phyloP scores from a whole-genome alignment of 1,284 basidiomycete species.

The Inonotus obliquus region DNA sequence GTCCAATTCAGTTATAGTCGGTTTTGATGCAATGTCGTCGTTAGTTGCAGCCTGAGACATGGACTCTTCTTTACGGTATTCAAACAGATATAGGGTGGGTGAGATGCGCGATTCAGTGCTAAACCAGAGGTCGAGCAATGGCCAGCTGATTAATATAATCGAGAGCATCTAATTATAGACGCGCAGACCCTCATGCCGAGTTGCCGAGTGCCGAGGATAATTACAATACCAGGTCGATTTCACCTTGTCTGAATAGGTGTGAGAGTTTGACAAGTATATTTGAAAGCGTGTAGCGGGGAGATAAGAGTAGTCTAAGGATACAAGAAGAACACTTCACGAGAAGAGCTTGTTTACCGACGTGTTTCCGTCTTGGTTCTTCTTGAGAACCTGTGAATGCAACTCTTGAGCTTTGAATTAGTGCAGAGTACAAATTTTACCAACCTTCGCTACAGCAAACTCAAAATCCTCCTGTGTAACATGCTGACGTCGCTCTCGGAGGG shows the following conservation, averaged over 20 bases:
- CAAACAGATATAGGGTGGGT: too few relatives aligned
- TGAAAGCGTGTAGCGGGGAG: not conserved
- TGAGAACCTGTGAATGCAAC: constrained; percentile 56
- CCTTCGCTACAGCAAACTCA: constrained; percentile 96
- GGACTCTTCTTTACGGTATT: not conserved
- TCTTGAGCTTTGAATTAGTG: not conserved
- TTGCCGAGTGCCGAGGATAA: not conserved
- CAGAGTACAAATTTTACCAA: constrained; percentile 27
- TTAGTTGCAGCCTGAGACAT: not conserved
- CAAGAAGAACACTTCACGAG: constrained; percentile 41
- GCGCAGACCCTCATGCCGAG: not conserved
- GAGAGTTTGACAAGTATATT: not conserved
- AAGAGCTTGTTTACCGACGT: constrained; percentile 90
- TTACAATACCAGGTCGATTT: not conserved
- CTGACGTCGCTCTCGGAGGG: constrained; percentile 89
- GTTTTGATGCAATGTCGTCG: not conserved
- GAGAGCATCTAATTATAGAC: too few relatives aligned
- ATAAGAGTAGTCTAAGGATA: not conserved
- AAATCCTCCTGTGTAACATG: constrained; percentile 99
- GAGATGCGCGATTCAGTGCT: too few relatives aligned
- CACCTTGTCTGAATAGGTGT: not conserved
- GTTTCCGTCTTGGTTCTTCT: constrained; percentile 90
- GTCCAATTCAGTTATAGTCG: not conserved
- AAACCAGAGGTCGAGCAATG: too few relatives aligned
- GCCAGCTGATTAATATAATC: too few relatives aligned